These are phyloP conservation scores for Silybum marianum DNA, from an alignment of 129 eudicot species.

Conservation along the genomic window DNA sequence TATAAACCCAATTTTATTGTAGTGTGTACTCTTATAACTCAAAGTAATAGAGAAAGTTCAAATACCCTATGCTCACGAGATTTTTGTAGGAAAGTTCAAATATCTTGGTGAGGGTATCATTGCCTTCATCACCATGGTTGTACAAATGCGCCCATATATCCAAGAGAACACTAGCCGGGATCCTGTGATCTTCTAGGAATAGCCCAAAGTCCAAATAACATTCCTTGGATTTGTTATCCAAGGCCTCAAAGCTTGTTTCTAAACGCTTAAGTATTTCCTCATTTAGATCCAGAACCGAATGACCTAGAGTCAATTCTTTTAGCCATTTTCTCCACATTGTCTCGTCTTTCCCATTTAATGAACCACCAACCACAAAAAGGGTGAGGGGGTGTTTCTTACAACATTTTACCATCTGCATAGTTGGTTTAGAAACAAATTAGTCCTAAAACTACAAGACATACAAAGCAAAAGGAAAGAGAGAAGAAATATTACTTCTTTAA, in stretches of 20 bases:
- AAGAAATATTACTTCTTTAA: background rate
- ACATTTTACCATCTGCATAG: slow-evolving; percentile 37
- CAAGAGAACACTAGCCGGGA: slow-evolving; percentile 42
- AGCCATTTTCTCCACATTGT: slow-evolving; percentile 25
- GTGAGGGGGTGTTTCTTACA: slow-evolving; percentile 51
- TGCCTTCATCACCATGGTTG: slow-evolving; percentile 31
- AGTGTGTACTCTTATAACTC: background rate
- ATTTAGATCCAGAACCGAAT: slow-evolving; percentile 33
- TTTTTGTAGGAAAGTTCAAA: slow-evolving; percentile 31
- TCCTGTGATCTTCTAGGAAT: slow-evolving; percentile 47
- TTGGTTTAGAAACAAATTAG: background rate
- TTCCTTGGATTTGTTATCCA: slow-evolving; percentile 31
- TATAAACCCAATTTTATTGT: background rate
- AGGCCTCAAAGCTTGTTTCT: slow-evolving; percentile 38
- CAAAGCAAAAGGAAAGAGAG: background rate
- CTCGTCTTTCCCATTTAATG: slow-evolving; percentile 35
- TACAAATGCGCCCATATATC: slow-evolving; percentile 55
- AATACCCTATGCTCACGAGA: slow-evolving; percentile 29
- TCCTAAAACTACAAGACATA: background rate
- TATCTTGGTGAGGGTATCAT: slow-evolving; percentile 26
- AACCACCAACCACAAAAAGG: slow-evolving; percentile 44
- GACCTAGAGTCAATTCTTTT: slow-evolving; percentile 26
- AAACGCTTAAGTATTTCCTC: slow-evolving; percentile 13
- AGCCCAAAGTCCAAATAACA: slow-evolving; percentile 44
- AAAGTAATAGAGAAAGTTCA: background rate